Percentiles rank a stretch among this genome's conserved stretches.
These are phyloP conservation scores for Oryza punctata DNA, from an alignment of 176 grass and related monocot genomes.

Conservation along the genomic window DNA sequence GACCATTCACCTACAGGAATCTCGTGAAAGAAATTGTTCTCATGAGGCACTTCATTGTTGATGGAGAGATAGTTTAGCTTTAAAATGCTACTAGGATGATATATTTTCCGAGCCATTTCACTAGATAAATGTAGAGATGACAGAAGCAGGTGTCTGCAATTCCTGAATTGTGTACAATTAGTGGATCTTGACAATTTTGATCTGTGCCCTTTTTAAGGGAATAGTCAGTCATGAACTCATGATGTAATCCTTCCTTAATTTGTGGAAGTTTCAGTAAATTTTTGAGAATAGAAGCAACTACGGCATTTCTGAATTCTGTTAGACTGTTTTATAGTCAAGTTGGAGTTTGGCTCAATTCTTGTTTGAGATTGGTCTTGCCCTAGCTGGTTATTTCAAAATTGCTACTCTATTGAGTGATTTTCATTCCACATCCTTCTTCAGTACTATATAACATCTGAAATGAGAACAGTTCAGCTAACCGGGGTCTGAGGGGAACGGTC, in stretches of 20 bases:
- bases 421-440: neutral
- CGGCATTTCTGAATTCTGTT: constrained; percentile 19
- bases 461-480: neutral
- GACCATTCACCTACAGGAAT: constrained; percentile 87
- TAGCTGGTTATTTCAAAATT: neutral
- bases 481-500: neutral
- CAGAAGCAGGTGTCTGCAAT: constrained; percentile 7
- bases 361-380: neutral
- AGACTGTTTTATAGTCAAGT: neutral
- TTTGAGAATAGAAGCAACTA: constrained; percentile 2
- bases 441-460: constrained; percentile 2
- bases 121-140: constrained; percentile 9
- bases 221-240: neutral
- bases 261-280: neutral
- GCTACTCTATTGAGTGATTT: constrained; percentile 11
- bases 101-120: constrained; percentile 2
- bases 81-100: neutral
- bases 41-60: constrained; percentile 80
- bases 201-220: neutral
- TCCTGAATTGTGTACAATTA: constrained; percentile 16
- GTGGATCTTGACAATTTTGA: neutral
- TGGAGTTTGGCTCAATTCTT: constrained; percentile 7
- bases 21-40: constrained; percentile 95
- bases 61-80: constrained; percentile 67
- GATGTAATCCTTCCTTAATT: neutral